These are phyloP conservation scores for Neurospora cerealis DNA, from an alignment of 495 filamentous ascomycete genomes.

Conservation along the genomic window DNA sequence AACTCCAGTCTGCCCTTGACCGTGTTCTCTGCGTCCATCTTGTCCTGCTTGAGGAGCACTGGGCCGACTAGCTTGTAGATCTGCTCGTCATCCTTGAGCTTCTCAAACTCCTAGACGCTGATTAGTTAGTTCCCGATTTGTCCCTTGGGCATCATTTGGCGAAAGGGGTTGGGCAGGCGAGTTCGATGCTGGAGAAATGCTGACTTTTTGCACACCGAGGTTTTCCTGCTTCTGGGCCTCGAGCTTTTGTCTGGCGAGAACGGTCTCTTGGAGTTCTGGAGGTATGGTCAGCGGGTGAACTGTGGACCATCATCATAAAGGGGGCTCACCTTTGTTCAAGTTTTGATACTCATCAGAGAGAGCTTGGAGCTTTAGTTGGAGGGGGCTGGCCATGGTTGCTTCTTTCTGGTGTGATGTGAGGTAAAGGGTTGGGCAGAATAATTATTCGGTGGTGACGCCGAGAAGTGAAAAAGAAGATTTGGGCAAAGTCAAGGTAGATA, in stretches of 20 bases:
- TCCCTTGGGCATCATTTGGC: background rate
- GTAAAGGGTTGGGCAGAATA: background rate
- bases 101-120: constrained; percentile 59
- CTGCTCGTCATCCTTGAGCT: constrained; percentile 65
- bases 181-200: background rate
- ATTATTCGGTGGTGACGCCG: background rate
- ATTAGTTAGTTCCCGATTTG: background rate
- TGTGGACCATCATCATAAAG: background rate
- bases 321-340: constrained; percentile 60
- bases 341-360: constrained; percentile 82
- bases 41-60: constrained; percentile 89
- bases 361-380: constrained; percentile 55
- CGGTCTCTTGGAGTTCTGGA: constrained; percentile 65
- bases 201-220: constrained; percentile 70
- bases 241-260: constrained; percentile 81
- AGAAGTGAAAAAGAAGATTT: background rate
- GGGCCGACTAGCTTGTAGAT: constrained; percentile 96
- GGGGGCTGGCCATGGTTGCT: constrained; percentile 32
- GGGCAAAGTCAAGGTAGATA: background rate
- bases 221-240: constrained; percentile 94
- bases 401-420: background rate
- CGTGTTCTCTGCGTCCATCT: constrained; percentile 73
- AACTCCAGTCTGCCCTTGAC: constrained; percentile 86
- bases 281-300: background rate
- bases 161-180: background rate